Base-by-base conservation (phyloP, 495 filamentous ascomycete genomes). In the Hypoxylon subgilvum region DNA sequence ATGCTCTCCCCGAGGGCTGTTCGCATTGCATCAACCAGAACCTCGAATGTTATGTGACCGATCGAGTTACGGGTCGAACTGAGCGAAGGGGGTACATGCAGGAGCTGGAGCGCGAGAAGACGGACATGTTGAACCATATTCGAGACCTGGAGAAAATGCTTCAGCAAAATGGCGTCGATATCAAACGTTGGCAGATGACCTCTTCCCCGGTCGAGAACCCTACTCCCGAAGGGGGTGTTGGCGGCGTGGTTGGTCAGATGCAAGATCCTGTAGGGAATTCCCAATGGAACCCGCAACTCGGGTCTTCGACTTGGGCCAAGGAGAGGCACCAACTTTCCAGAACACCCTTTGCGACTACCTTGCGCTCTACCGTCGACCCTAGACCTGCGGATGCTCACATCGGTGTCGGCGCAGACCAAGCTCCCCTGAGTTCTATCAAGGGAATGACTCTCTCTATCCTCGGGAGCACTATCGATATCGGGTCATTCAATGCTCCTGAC, bases 11-110 rank as follows among this genome's bases (percentile, higher is more conserved):
- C 22, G 83, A 84, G 40, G 89, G 90, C 36, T 96, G 91, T 66
- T 84, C 83, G 54, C 84, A 87, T 55, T 96, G 91, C 72, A 73
- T 82, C 55, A 83, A 86, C 68, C 85, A 85, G 48, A 83, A 84
- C 57, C 81, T 85, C 43, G 81, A 85, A 52, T 96, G 91, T 72
- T 83, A 82, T 63, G 88, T 91, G 7, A 96, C 91, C 10, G 92
- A 96, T 70, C 84, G 88, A 22, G 90, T 94, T 59, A 92, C 89
- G n/a, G 88, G 88, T 19, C 85, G 88, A 50, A 88, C 91, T 10
- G 84, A 84, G 22, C 81, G 82, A n/a, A 82, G 92, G 47, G 91
- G 91, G 6, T 87, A 90, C 61, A 72, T 88, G 49, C 84, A 88
- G 66, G 74, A 81, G 52, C 71, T 89, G 9, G 82, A 88, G 50